phyloP scores from a whole-genome alignment of 345 rosid species.

The Nephelium lappaceum region DNA sequence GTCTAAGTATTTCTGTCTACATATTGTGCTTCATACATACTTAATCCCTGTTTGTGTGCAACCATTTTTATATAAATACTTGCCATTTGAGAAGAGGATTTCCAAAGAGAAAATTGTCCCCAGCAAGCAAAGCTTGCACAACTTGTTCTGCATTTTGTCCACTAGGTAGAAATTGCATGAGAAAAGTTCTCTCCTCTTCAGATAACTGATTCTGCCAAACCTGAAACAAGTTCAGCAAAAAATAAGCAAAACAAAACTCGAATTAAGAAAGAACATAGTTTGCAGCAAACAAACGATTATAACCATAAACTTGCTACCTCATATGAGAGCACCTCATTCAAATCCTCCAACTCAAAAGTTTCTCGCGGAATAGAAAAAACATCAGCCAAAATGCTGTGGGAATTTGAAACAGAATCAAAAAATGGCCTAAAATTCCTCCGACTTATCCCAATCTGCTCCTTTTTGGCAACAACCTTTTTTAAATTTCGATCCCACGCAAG shows the following conservation, averaged over 20 bases:
- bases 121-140: slow-evolving; percentile 63
- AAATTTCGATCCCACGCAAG: slow-evolving; percentile 80
- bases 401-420: slow-evolving; percentile 41
- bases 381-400: slow-evolving; percentile 57
- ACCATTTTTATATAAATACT: slow-evolving; percentile 30
- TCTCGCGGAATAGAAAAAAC: slow-evolving; percentile 65
- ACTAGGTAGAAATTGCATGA: slow-evolving; percentile 80
- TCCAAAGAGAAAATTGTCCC: slow-evolving; percentile 83
- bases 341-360: slow-evolving; percentile 67
- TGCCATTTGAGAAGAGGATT: slow-evolving; percentile 79
- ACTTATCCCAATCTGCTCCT: slow-evolving; percentile 81
- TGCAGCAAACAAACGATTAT: slow-evolving; percentile 21
- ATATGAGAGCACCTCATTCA: slow-evolving; percentile 65
- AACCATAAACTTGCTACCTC: slow-evolving; percentile 52
- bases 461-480: slow-evolving; percentile 73
- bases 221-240: slow-evolving; percentile 37
- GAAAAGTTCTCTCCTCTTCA: slow-evolving; percentile 66
- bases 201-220: slow-evolving; percentile 74
- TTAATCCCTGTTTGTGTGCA: background rate
- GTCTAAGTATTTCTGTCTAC: background rate
- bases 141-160: slow-evolving; percentile 56
- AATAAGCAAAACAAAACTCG: slow-evolving; percentile 16
- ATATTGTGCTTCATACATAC: background rate
- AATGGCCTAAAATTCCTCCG: slow-evolving; percentile 67
- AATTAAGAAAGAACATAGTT: slow-evolving; percentile 11